Conservation (phyloP, 1,139 yeast species). For the Candida sanyaensis region DNA sequence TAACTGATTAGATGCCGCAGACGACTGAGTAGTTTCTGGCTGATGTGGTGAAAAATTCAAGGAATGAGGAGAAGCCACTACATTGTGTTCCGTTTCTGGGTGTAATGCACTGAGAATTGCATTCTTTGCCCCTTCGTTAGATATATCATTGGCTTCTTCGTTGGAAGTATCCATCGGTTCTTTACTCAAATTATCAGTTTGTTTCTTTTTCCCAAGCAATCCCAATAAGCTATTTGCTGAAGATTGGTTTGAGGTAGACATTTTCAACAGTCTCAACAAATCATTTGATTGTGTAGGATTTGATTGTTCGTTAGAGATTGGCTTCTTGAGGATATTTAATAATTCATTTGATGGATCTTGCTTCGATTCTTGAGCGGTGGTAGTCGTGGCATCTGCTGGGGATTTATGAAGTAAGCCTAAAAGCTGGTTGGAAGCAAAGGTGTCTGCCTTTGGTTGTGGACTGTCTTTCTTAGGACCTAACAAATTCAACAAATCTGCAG, state of each 20-base stretch:
- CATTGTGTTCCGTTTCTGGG: neutral
- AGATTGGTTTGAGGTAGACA: conserved; percentile 13
- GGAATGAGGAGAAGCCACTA: neutral
- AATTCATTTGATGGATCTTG: conserved; percentile 6
- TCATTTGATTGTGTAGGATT: conserved; percentile 14
- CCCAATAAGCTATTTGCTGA: conserved; percentile 18
- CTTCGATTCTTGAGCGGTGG: neutral
- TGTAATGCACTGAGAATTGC: conserved; percentile 1
- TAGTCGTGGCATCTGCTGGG: neutral
- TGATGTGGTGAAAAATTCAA: conserved; percentile 3
- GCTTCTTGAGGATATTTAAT: conserved; percentile 6
- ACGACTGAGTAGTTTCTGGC: conserved; percentile 3
- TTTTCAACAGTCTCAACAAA: conserved; percentile 25
- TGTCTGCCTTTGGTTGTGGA: neutral
- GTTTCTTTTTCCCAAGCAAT: conserved; percentile 16
- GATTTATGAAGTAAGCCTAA: conserved; percentile 9
- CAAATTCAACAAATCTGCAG: conserved; percentile 15
- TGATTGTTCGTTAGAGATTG: neutral
- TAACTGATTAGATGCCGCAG: conserved; percentile 16
- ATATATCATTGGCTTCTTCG: neutral
- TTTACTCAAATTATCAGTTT: neutral
- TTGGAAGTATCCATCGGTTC: neutral
- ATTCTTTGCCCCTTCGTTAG: neutral
- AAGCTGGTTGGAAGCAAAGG: conserved; percentile 8
- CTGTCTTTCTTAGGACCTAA: conserved; percentile 12